phyloP scores from a whole-genome alignment of 1,139 yeast species.

The Debaryomycetaceae sp. region DNA sequence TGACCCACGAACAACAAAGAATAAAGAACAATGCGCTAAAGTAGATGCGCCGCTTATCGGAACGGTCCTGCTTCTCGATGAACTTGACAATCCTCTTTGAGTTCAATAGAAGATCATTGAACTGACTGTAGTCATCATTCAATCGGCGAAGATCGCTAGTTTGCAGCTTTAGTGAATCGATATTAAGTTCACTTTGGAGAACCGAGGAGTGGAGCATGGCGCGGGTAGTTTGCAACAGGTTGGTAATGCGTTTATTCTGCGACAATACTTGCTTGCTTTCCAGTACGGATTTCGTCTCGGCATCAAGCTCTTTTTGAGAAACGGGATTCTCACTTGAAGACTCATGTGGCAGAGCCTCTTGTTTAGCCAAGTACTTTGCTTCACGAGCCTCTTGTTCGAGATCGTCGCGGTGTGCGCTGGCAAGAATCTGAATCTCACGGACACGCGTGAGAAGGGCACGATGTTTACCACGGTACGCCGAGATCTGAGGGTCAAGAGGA shows the following conservation, averaged over 20 bases:
- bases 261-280: constrained; percentile 22
- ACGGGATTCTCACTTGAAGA: constrained; percentile 4
- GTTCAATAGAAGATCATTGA: constrained; percentile 42
- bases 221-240: constrained; percentile 41
- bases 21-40: constrained; percentile 47
- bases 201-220: constrained; percentile 44
- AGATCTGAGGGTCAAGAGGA: constrained; percentile 3
- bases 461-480: constrained; percentile 8
- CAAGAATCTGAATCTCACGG: constrained; percentile 9
- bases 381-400: constrained; percentile 9
- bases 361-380: constrained; percentile 5
- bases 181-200: constrained; percentile 50
- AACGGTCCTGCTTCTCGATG: constrained; percentile 57
- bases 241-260: constrained; percentile 44
- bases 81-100: constrained; percentile 49
- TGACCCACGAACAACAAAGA: constrained; percentile 47
- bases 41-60: constrained; percentile 52
- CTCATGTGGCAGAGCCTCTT: not conserved
- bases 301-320: constrained; percentile 3
- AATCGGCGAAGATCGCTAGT: constrained; percentile 39
- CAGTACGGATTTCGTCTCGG: constrained; percentile 2
- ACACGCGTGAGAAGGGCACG: constrained; percentile 7
- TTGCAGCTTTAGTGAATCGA: constrained; percentile 51
- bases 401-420: constrained; percentile 7
- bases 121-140: constrained; percentile 40